Conservation (phyloP, 805 yeast species). For the Ogataea allantospora region DNA sequence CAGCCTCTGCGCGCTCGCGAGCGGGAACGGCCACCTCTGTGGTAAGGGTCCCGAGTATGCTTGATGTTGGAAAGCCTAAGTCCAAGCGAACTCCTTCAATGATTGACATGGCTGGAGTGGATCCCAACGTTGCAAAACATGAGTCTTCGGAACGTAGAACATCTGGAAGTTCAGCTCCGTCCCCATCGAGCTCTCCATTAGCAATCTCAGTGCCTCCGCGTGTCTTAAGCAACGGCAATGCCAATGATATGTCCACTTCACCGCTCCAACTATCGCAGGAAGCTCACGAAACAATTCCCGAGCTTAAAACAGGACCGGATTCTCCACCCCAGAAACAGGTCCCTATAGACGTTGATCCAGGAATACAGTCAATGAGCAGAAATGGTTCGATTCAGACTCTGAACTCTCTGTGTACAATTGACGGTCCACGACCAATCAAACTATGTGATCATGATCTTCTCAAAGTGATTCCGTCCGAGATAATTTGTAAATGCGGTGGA, state of each 20-base stretch:
- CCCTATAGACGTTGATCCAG: not conserved
- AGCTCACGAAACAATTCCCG: not conserved
- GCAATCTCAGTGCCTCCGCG: conserved; percentile 2
- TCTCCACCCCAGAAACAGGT: not conserved
- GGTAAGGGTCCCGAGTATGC: conserved; percentile 12
- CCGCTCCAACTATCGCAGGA: not conserved
- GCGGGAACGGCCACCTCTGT: conserved; percentile 14
- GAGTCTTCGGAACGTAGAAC: conserved; percentile 1
- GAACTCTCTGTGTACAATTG: conserved; percentile 24
- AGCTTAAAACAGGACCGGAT: conserved; percentile 3
- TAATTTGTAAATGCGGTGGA: conserved; percentile 27
- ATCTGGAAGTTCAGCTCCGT: too few species aligned
- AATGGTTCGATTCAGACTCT: conserved; percentile 17
- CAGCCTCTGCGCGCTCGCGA: conserved; percentile 18
- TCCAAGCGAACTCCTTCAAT: conserved; percentile 11
- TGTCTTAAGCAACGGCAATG: conserved; percentile 1
- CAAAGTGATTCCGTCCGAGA: conserved; percentile 26
- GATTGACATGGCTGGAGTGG: conserved; percentile 13
- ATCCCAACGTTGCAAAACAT: conserved; percentile 9
- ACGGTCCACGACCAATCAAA: conserved; percentile 24
- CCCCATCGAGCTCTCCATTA: conserved; percentile 6
- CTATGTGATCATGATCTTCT: conserved; percentile 20
- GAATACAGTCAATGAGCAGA: conserved; percentile 9
- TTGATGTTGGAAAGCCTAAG: conserved; percentile 16
- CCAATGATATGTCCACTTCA: conserved; percentile 7